Evolutionary conservation across 2,329 filamentous ascomycete genomes (phyloP), one percentile per base, ranked within the genome.

Genomic region (Plectosphaerella plurivora): DNA sequence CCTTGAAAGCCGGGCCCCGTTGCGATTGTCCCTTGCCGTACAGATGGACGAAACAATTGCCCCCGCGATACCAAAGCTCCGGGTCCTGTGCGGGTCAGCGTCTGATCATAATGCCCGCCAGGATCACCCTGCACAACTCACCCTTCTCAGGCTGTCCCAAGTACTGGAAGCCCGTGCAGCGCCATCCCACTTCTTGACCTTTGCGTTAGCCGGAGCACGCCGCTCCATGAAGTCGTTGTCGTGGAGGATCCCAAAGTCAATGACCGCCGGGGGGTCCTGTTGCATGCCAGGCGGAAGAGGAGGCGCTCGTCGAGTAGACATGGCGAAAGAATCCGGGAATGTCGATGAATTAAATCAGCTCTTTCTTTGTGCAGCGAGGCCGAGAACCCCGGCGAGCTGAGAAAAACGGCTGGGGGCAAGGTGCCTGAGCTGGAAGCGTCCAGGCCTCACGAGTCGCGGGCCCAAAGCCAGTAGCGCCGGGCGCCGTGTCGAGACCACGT

Each of bases 11-110:
- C 1, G 88, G 84, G 0, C 84, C 84, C 59, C 82, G 73, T 53
- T 75, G 77, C 3, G 86, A 88, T 51, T 83, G 80, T 39, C 84
- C 85, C 56, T 77, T 75, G n/a, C 71, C 79, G 60, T 89, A 85
- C 0, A 92, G 73, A 65, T 91, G 78, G 2, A 92, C 76, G 15
- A 83, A 74, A 60, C 88, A 91, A 62, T 91, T 83, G 14, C 85
- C 88, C 56, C 84, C 70, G 11, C 77, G 73, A 55, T 78, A 76
- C 85, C 85, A 92, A 3, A 93, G 73, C 58, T 91, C 88, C 3
- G 80, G 73, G 59, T 92, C 88, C 88, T 91, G 54, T 5, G 14
- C 15, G 20, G 4, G 20, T 24, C 14, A n/a, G n/a, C n/a, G 42
- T 48, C 47, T 37, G 35, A 3, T 14, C n/a, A 18, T 45, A 28